These are phyloP conservation scores for Colletotrichum zoysiae DNA, from an alignment of 2,329 filamentous ascomycete species.

Conservation along the genomic window DNA sequence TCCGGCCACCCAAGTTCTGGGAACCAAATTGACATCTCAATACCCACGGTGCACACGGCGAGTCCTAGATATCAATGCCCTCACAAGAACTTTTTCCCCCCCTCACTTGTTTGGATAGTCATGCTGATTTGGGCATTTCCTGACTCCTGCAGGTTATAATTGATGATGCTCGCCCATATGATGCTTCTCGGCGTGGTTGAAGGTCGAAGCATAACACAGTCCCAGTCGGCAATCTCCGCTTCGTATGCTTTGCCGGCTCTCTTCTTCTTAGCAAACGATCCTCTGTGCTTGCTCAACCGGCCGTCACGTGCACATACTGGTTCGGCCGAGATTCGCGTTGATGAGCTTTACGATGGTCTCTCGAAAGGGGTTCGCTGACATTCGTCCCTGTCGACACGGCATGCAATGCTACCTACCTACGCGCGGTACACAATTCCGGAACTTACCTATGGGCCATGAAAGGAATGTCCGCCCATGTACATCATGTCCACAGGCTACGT, in stretches of 20 bases:
- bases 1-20: conserved; percentile 10
- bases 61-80: background rate
- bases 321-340: background rate
- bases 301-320: background rate
- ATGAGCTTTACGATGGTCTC: background rate
- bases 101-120: background rate
- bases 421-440: background rate
- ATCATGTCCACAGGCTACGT: conserved; percentile 22
- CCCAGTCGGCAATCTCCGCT: conserved; percentile 20
- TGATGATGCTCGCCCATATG: background rate
- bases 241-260: conserved; percentile 4
- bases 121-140: background rate
- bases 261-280: background rate
- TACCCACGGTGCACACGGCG: background rate
- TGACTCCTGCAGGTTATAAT: background rate
- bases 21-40: background rate
- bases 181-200: conserved; percentile 3
- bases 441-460: background rate
- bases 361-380: background rate
- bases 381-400: background rate
- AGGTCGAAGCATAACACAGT: conserved; percentile 1
- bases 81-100: background rate
- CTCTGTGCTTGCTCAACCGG: background rate
- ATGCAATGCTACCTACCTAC: background rate
- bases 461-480: conserved; percentile 15